phyloP scores from a whole-genome alignment of 345 rosid genomes.

The Hibiscus syriacus region DNA sequence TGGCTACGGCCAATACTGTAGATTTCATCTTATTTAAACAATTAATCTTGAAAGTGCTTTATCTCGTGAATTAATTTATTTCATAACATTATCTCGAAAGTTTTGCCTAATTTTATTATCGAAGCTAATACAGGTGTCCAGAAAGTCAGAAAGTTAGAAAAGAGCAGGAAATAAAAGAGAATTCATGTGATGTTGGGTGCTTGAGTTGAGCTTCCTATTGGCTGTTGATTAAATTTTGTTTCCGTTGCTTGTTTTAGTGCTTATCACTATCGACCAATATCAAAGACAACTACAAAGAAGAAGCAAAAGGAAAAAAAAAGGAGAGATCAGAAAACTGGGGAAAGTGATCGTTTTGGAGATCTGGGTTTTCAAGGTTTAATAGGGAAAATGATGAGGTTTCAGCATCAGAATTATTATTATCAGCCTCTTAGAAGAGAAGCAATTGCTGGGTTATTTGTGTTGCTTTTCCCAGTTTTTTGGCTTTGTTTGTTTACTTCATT shows the following conservation, averaged over 20 bases:
- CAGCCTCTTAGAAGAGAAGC: slow-evolving; percentile 25
- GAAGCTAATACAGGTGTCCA: slow-evolving; percentile 16
- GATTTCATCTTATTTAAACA: no score
- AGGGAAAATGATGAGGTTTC: slow-evolving; percentile 11
- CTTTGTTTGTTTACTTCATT: slow-evolving; percentile 21
- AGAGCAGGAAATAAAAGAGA: background rate
- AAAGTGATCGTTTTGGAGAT: slow-evolving; percentile 12
- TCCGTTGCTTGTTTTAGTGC: background rate
- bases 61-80: no score
- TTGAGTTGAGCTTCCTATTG: slow-evolving; percentile 10
- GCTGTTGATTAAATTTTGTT: background rate
- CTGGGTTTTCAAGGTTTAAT: slow-evolving; percentile 18
- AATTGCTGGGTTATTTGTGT: slow-evolving; percentile 28
- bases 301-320: no score
- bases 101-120: no score
- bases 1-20: no score
- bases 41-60: no score
- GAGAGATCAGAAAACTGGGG: background rate
- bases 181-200: slow-evolving; percentile 14
- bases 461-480: slow-evolving; percentile 34
- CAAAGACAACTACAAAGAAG: background rate
- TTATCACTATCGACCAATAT: background rate
- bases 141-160: background rate
- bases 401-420: slow-evolving; percentile 9
- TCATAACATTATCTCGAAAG: no score